Percentiles rank a stretch among this genome's conserved stretches.
phyloP scores from a whole-genome alignment of 2,329 filamentous ascomycete species.

The Lachnellula hyalina region DNA sequence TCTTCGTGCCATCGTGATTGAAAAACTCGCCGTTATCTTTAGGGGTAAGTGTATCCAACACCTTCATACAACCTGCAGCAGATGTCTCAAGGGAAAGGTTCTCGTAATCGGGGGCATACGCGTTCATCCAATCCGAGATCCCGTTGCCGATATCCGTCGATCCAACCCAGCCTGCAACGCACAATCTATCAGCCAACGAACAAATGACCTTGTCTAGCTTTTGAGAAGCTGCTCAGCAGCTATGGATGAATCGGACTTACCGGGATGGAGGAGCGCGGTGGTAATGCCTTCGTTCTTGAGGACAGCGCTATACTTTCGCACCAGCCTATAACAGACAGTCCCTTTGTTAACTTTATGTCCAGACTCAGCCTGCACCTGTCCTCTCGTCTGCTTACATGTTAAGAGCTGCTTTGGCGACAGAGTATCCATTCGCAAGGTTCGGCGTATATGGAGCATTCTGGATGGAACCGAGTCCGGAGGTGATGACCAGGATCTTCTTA shows the following conservation, averaged over 20 bases:
- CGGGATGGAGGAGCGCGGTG: slow-evolving; percentile 1
- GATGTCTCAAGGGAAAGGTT: slow-evolving; percentile 4
- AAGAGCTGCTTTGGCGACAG: slow-evolving; percentile 15
- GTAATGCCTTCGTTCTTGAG: slow-evolving; percentile 22
- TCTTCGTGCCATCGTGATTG: slow-evolving; percentile 12
- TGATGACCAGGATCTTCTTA: slow-evolving; percentile 7
- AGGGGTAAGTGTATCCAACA: slow-evolving; percentile 4
- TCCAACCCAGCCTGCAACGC: slow-evolving; percentile 10
- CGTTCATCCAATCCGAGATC: slow-evolving; percentile 6
- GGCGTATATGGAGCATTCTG: slow-evolving; percentile 10
- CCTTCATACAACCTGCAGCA: slow-evolving; percentile 4
- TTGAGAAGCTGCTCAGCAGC: too few relatives aligned
- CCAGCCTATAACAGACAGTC: slow-evolving; percentile 1
- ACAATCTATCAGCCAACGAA: too few relatives aligned
- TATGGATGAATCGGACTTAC: not conserved
- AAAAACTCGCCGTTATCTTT: slow-evolving; percentile 8
- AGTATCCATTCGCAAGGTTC: slow-evolving; percentile 16
- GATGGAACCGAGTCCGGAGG: slow-evolving; percentile 21
- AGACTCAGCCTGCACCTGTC: too few relatives aligned
- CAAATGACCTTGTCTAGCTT: too few relatives aligned
- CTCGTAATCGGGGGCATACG: slow-evolving; percentile 3
- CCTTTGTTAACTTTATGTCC: not conserved
- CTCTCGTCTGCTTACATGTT: slow-evolving; percentile 9
- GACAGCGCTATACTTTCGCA: slow-evolving; percentile 21
- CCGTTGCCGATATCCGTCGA: slow-evolving; percentile 7